Base-by-base conservation (phyloP, 1,284 basidiomycete species). In the Heliocybe sulcata region DNA sequence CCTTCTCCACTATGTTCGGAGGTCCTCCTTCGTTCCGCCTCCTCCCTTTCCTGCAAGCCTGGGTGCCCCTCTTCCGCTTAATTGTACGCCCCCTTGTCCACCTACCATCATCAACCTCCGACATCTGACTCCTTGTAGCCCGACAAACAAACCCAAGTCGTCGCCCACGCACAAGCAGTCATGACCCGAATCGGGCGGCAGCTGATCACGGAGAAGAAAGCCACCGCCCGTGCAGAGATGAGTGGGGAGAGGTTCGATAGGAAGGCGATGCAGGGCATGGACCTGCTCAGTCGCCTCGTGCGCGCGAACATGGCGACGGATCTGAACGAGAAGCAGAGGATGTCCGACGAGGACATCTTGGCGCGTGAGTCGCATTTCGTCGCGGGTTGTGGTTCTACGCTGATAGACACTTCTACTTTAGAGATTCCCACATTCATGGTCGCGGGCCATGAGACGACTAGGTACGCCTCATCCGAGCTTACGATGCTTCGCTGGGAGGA, bases 391-490 rank as follows among this genome's bases (percentile, higher is more conserved):
- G 20, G 1, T 6, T 29, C 52, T 27, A n/a, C 4, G 3, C n/a
- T 42, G 19, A 20, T 42, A 20, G 12, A 16, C 16, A 42, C n/a
- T 16, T 22, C 11, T 42, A 23, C 0, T 26, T 22, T 45, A 82
- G 80, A 82, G 69, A 69, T 84, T 4, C 77, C 81, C 0, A 82
- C 81, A 0, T 83, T 84, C 67, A 64, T 87, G 1, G 70, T 81
- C 2, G 83, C 84, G 2, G 91, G 91, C 0, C 87, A 92, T 66
- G 90, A 93, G 65, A 93, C 91, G 0, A 74, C 72, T 2, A 87
- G 83, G 78, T 79, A 61, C 3, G 59, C 35, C 33, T 16, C 14
- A 12, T 47, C 22, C 6, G 1, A 26, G 4, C n/a, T 9, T 9
- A 1, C 14, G 2, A 20, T 2, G 49, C 26, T 16, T 52, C 22